phyloP scores from a whole-genome alignment of 2,329 filamentous ascomycete genomes.

The Talaromyces atroroseus region DNA sequence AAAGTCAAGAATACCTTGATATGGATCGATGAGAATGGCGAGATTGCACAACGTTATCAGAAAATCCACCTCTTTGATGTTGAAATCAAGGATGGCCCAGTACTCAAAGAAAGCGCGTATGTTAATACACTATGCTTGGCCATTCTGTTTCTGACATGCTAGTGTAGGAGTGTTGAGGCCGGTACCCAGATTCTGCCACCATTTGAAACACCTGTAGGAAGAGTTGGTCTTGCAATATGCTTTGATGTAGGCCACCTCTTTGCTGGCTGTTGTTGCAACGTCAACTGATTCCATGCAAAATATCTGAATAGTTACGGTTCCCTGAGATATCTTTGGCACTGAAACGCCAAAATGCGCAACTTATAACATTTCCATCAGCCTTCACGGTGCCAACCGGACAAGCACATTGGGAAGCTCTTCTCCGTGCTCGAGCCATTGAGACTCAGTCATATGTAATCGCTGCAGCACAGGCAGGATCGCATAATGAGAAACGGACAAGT shows the following conservation, averaged over 20 bases:
- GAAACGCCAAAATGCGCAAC: constrained; percentile 61
- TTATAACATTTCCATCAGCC: constrained; percentile 81
- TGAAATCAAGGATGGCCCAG: constrained; percentile 52
- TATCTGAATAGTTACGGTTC: constrained; percentile 59
- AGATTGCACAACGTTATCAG: constrained; percentile 64
- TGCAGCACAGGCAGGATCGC: constrained; percentile 72
- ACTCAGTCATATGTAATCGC: constrained; percentile 83
- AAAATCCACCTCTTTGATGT: constrained; percentile 89
- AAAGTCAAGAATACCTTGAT: constrained; percentile 60
- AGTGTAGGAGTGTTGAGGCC: constrained; percentile 56
- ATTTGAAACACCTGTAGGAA: constrained; percentile 67
- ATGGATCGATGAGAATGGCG: constrained; percentile 59
- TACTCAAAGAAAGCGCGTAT: constrained; percentile 56
- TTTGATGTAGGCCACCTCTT: constrained; percentile 59
- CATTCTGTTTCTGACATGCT: background rate
- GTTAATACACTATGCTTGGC: constrained; percentile 12
- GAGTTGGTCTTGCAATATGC: constrained; percentile 75
- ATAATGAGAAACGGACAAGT: constrained; percentile 70
- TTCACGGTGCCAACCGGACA: constrained; percentile 82
- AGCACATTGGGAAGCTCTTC: constrained; percentile 77
- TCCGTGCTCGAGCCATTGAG: constrained; percentile 79
- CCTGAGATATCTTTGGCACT: constrained; percentile 68
- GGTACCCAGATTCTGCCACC: constrained; percentile 61
- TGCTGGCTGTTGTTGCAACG: background rate
- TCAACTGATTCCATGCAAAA: background rate